phyloP scores from a whole-genome alignment of 164 flowering plant species.

The Piper longum region DNA sequence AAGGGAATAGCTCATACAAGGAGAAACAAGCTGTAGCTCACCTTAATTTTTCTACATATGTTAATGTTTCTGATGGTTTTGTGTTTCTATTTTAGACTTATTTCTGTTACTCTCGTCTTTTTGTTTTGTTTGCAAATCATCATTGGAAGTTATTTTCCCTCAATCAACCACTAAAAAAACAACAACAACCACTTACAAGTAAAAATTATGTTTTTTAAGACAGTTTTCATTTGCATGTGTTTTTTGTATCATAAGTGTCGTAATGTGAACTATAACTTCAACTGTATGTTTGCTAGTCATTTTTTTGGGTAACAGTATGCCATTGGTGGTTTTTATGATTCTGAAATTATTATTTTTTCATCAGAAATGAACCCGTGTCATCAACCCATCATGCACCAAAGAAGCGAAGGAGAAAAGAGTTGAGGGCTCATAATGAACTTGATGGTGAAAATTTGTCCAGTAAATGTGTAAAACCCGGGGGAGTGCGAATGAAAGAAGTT shows the following conservation, averaged over 20 bases:
- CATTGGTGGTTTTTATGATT: neutral
- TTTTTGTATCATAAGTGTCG: too few species aligned
- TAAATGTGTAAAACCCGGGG: conserved; percentile 40
- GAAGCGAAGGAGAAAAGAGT: conserved; percentile 77
- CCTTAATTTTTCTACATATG: too few species aligned
- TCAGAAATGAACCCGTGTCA: conserved; percentile 39
- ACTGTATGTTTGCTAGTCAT: too few species aligned
- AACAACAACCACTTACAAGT: too few species aligned
- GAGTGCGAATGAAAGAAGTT: conserved; percentile 26
- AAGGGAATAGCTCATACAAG: too few species aligned
- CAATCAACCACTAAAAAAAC: too few species aligned
- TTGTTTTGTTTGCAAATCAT: too few species aligned
- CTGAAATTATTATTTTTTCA: conserved; percentile 1
- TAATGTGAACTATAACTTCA: neutral
- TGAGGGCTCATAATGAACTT: conserved; percentile 24
- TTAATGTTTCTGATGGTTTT: neutral
- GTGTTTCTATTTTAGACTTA: neutral
- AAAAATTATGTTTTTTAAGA: too few species aligned
- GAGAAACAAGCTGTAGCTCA: too few species aligned
- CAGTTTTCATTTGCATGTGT: too few species aligned
- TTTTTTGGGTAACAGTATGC: neutral
- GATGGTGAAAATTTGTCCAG: conserved; percentile 27
- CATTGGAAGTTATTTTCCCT: too few species aligned
- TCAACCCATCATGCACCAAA: conserved; percentile 50
- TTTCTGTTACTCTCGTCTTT: too few species aligned